Base-by-base conservation (phyloP, 2,329 filamentous ascomycete genomes). In the Cytospora leucostoma region DNA sequence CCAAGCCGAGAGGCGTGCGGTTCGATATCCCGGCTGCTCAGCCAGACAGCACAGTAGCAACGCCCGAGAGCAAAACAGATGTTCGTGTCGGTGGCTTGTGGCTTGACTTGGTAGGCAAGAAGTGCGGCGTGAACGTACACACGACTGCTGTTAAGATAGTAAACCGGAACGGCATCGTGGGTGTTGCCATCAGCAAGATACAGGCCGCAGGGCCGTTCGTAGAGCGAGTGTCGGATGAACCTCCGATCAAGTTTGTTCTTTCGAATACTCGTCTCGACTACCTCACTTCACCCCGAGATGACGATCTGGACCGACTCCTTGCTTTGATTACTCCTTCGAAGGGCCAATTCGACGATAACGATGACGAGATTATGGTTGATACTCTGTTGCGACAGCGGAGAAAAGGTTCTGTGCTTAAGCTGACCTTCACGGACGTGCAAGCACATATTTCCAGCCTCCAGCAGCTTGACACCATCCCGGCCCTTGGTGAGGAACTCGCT, bases 321-420 rank as follows among this genome's bases (percentile, higher is more conserved):
- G 89, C 91, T 59, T 82, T 99, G 58, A 91, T 99, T 61, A 96
- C 91, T 7, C 96, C 95, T 0, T 97, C 93, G 0, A 95, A 93
- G 67, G 88, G 95, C 74, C 92, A 93, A 67, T 97, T 95, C 70
- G 83, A 88, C 67, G 89, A 94, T 65, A 87, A 88, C 54, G 91
- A 96, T 65, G 92, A 97, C 69, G 94, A 98, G 70, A 96, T 99
- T 65, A 88, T 99, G 81, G 85, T 99, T 27, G 94, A 98, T 69
- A 97, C 92, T 0, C 81, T 99, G 0, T 78, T 98, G 15, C 84
- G 91, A 27, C 95, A 99, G 74, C 83, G 95, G 65, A 85, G 89
- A 59, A 94, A 97, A 75, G 95, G 94, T 0, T 88, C 91, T 11
- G 89, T 98, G 7, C 78, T 97, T 35, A 87, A 92, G 56, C 74